Evolutionary conservation across 1,139 yeast species (phyloP), one percentile per base, ranked within the genome.

Genomic region (Pichia sp.): DNA sequence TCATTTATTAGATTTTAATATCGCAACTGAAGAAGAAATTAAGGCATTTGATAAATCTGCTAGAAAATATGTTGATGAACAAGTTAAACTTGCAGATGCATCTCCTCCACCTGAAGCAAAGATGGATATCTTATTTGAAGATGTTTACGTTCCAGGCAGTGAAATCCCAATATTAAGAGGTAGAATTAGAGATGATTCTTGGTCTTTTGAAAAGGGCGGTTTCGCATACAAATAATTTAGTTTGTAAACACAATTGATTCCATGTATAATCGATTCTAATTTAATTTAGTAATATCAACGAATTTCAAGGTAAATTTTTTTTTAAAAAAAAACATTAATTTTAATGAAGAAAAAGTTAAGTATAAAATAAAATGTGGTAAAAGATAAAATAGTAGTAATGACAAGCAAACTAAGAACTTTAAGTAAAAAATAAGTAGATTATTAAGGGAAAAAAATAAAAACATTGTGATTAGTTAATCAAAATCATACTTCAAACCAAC

Each of bases 31-130:
- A 76, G 95, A 84, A 52, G 97, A 92, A 76, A 79, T 92, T 70
- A 88, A 89, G 79, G 70, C 87, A 53, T 85, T 87, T 66, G 98
- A 92, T 74, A 92, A 92, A 78, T 89, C 86, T 58, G 96, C 96
- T 54, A 89, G 98, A 78, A 81, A 87, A 63, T 86, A 82, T 68
- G 97, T 92, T 61, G 97, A 89, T 63, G 89, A 86, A 71, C 96
- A 92, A 74, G 92, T 83, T 59, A 90, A 88, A 67, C 83, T 80
- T 65, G 97, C 98, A 59, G 97, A 90, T 71, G 86, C 84, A 53
- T 84, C 94, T 63, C 85, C 95, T 59, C 88, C 95, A 60, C 98
- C 98, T 59, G 96, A 87, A 70, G 95, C 97, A 56, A 86, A 83
- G 75, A 83, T 92, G 81, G 88, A 86, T 67, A 87, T 88, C 66